Percentiles rank a stretch among this genome's conserved stretches.
Evolutionary conservation across 495 filamentous ascomycete species (phyloP).

Genomic region (Trichoderma gamsii): DNA sequence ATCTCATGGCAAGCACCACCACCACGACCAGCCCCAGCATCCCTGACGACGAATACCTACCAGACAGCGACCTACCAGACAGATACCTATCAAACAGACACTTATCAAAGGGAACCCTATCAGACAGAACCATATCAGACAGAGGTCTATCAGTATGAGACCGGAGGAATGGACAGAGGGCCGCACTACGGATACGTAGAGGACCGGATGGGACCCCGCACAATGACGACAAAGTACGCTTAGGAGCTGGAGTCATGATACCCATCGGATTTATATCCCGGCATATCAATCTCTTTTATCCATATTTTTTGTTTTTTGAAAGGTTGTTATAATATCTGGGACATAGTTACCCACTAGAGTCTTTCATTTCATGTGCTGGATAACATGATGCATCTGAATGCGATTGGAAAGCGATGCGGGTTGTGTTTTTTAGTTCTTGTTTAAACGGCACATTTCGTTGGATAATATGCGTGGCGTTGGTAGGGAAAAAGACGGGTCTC

Average conservation of each 20-base stretch:
- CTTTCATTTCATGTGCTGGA: background rate
- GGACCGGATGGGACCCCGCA: background rate
- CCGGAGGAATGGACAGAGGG: background rate
- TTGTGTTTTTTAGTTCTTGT: background rate
- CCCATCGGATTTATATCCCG: background rate
- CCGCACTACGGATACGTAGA: background rate
- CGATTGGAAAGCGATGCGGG: background rate
- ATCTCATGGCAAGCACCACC: background rate
- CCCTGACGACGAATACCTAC: background rate
- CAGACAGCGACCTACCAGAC: too few relatives aligned
- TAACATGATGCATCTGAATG: background rate
- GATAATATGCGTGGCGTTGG: slow-evolving; percentile 7
- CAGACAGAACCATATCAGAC: too few relatives aligned
- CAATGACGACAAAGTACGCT: background rate
- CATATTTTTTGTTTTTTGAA: background rate
- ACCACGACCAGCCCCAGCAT: background rate
- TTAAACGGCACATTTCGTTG: background rate
- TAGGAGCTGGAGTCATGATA: background rate
- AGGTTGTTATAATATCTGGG: background rate
- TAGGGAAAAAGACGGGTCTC: background rate
- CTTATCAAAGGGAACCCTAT: too few relatives aligned
- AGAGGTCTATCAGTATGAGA: background rate
- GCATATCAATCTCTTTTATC: background rate
- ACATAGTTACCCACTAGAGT: background rate
- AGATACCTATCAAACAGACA: too few relatives aligned